Evolutionary conservation across 2,329 filamentous ascomycete genomes (phyloP).

Genomic region (Pseudocercospora vitis): DNA sequence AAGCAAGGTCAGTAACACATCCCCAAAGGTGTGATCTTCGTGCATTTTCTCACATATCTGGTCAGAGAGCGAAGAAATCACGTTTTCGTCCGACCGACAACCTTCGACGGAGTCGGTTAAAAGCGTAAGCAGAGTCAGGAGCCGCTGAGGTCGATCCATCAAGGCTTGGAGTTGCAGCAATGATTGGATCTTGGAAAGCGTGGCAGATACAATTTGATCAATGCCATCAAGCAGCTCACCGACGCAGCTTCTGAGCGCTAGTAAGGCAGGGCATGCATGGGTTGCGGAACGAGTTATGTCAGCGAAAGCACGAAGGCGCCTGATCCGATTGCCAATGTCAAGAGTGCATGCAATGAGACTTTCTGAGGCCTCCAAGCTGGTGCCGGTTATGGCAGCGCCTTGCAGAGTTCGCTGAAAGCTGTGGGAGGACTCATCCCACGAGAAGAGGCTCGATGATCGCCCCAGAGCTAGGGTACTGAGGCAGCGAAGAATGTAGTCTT

Average conservation of each 20-base stretch:
- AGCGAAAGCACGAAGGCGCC: slow-evolving; percentile 24
- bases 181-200: slow-evolving; percentile 34
- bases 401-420: slow-evolving; percentile 53
- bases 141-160: slow-evolving; percentile 41
- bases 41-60: slow-evolving; percentile 20
- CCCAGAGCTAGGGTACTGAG: slow-evolving; percentile 68
- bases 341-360: slow-evolving; percentile 54
- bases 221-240: slow-evolving; percentile 43
- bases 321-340: slow-evolving; percentile 37
- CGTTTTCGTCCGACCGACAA: slow-evolving; percentile 24
- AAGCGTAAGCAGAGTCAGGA: slow-evolving; percentile 25
- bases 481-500: slow-evolving; percentile 47
- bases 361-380: slow-evolving; percentile 50
- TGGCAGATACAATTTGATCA: slow-evolving; percentile 42
- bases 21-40: slow-evolving; percentile 18
- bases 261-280: slow-evolving; percentile 38
- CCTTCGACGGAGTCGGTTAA: slow-evolving; percentile 13
- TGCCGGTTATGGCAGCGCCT: slow-evolving; percentile 52
- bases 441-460: slow-evolving; percentile 69
- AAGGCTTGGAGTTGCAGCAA: slow-evolving; percentile 45
- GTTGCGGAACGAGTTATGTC: slow-evolving; percentile 3
- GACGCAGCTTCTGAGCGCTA: slow-evolving; percentile 46
- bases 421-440: slow-evolving; percentile 55
- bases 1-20: slow-evolving; percentile 25
- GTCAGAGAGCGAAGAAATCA: slow-evolving; percentile 30